Evolutionary conservation across 2,329 filamentous ascomycete species (phyloP).

Genomic region (Teratosphaeria destructans): DNA sequence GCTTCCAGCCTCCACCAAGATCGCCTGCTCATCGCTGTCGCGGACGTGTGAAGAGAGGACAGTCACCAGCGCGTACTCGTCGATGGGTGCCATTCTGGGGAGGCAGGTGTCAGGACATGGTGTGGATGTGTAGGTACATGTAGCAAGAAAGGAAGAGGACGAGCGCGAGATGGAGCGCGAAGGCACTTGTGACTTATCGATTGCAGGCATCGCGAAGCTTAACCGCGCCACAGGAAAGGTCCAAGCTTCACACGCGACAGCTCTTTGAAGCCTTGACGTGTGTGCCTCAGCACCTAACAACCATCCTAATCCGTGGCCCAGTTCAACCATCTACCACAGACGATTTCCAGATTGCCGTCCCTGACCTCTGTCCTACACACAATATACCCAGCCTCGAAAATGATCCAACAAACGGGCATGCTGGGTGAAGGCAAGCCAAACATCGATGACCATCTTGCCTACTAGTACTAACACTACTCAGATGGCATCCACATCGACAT

Average conservation of each 20-base stretch:
- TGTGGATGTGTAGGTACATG: background rate
- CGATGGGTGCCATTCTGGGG: slow-evolving; percentile 2
- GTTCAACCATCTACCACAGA: background rate
- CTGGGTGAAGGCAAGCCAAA: slow-evolving; percentile 29
- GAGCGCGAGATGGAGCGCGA: background rate
- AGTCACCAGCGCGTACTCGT: slow-evolving; percentile 13
- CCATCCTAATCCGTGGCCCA: background rate
- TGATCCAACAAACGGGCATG: slow-evolving; percentile 29
- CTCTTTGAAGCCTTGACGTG: background rate
- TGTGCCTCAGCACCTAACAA: background rate
- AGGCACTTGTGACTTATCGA: background rate
- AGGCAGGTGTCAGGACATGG: background rate
- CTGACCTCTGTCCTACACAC: background rate
- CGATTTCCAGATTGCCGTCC: background rate
- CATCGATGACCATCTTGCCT: slow-evolving; percentile 1
- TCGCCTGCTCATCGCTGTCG: slow-evolving; percentile 14
- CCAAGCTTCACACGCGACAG: background rate
- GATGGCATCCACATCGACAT: slow-evolving; percentile 99
- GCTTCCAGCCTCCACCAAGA: slow-evolving; percentile 24
- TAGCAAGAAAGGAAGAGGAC: background rate
- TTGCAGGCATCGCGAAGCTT: background rate
- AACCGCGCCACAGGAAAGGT: background rate
- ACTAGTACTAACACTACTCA: slow-evolving; percentile 30
- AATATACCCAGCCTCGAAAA: slow-evolving; percentile 14
- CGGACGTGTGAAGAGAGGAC: slow-evolving; percentile 18